phyloP scores from a whole-genome alignment of 169 alveolate genomes.

The Amoebophrya sp. region DNA sequence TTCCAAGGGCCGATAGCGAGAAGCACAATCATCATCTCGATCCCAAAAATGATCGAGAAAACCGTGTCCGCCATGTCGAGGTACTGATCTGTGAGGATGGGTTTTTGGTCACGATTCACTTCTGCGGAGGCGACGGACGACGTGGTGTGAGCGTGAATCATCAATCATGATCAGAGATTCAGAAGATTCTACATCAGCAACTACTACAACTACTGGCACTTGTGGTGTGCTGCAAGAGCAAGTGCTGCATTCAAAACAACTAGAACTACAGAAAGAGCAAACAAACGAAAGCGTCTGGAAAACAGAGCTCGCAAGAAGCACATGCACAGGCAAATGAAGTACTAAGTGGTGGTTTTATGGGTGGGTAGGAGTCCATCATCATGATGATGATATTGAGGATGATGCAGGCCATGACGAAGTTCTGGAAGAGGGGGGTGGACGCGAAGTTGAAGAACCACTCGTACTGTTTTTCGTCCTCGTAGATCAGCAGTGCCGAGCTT shows the following conservation, averaged over 20 bases:
- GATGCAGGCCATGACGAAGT: constrained; percentile 9
- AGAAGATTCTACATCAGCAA: no score
- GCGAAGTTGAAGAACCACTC: not conserved
- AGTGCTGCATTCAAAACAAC: not conserved
- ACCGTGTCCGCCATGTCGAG: constrained; percentile 6
- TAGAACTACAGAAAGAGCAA: not conserved
- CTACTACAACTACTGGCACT: no score
- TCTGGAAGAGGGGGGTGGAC: not conserved
- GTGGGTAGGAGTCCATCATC: constrained; percentile 19
- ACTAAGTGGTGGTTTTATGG: not conserved
- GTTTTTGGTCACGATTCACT: no score
- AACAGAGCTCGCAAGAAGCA: no score
- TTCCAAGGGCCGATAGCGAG: not conserved
- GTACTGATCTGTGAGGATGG: no score
- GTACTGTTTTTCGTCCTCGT: not conserved
- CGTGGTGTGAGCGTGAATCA: no score
- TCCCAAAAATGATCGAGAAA: not conserved
- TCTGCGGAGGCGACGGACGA: no score
- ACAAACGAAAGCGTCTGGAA: no score
- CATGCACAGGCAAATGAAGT: no score
- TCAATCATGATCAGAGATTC: no score
- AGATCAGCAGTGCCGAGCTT: not conserved
- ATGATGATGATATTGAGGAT: constrained; percentile 6
- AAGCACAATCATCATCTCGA: constrained; percentile 4
- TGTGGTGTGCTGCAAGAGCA: no score